These are phyloP conservation scores for Blastobotrys terrestris DNA, from an alignment of 805 yeast species.

Conservation along the genomic window DNA sequence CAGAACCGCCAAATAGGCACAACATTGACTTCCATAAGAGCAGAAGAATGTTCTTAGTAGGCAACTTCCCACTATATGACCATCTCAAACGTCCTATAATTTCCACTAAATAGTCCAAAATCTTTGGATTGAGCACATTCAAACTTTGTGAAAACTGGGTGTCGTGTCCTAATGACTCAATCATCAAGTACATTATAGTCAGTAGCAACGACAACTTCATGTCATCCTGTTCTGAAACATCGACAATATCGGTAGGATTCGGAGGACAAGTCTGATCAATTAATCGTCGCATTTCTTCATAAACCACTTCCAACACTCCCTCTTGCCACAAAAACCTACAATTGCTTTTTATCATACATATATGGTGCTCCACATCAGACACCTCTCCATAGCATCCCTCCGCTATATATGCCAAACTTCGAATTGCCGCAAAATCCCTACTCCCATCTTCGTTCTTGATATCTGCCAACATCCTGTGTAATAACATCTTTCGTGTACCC, in stretches of 20 bases:
- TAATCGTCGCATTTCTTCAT: neutral
- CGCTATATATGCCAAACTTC: constrained; percentile 25
- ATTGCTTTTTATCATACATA: constrained; percentile 24
- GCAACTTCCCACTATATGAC: constrained; percentile 39
- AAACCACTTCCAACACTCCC: constrained; percentile 12
- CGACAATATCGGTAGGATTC: neutral
- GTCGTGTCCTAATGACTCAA: constrained; percentile 10
- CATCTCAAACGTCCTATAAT: constrained; percentile 66
- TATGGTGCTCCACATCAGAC: constrained; percentile 20
- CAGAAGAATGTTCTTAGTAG: constrained; percentile 43
- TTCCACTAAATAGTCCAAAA: constrained; percentile 41
- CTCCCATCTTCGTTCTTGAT: neutral
- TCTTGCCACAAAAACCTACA: constrained; percentile 19
- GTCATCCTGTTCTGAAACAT: neutral
- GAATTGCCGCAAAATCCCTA: constrained; percentile 10
- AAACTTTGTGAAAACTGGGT: constrained; percentile 17
- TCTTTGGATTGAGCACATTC: constrained; percentile 22
- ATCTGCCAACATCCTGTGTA: neutral
- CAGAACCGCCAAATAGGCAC: constrained; percentile 57
- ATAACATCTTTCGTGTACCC: neutral
- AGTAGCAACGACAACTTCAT: constrained; percentile 7
- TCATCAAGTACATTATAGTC: constrained; percentile 26
- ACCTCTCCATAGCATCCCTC: constrained; percentile 29
- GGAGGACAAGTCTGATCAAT: constrained; percentile 2
- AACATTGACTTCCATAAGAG: constrained; percentile 45